Conservation (phyloP, 2,329 filamentous ascomycete species). For the Cladophialophora immunda region DNA sequence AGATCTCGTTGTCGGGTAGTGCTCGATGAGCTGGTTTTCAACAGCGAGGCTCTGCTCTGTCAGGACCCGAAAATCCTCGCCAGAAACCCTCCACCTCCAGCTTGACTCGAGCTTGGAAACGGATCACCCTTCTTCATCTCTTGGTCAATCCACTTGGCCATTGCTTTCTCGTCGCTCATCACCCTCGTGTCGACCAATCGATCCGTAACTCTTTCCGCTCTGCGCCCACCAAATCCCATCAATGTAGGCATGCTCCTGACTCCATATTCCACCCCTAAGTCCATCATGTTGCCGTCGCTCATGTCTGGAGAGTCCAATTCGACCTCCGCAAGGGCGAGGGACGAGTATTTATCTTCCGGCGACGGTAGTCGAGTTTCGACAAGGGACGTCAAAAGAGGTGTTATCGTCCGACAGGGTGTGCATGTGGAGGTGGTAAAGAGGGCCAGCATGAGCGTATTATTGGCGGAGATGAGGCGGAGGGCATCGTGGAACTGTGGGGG, state of each 20-base stretch:
- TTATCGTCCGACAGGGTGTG: slow-evolving; percentile 39
- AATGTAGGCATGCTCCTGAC: slow-evolving; percentile 41
- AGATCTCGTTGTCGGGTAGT: not conserved
- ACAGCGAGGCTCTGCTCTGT: not conserved
- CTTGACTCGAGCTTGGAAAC: slow-evolving; percentile 21
- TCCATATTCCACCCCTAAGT: slow-evolving; percentile 39
- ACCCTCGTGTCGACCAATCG: slow-evolving; percentile 38
- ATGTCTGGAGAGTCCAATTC: slow-evolving; percentile 44
- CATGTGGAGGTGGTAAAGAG: slow-evolving; percentile 40
- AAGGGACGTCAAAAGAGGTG: slow-evolving; percentile 37
- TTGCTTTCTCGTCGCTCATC: slow-evolving; percentile 31
- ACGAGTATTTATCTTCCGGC: slow-evolving; percentile 33
- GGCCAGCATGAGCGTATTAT: slow-evolving; percentile 37
- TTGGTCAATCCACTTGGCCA: slow-evolving; percentile 40
- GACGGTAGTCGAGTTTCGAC: slow-evolving; percentile 33
- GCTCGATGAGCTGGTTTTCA: not conserved
- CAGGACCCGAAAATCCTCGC: slow-evolving; percentile 35
- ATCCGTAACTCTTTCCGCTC: slow-evolving; percentile 40
- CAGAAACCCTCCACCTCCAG: slow-evolving; percentile 27
- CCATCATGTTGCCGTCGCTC: slow-evolving; percentile 40
- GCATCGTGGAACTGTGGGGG: slow-evolving; percentile 40
- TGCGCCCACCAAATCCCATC: slow-evolving; percentile 40
- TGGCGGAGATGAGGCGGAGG: slow-evolving; percentile 37
- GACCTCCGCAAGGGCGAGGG: slow-evolving; percentile 39
- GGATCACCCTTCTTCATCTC: slow-evolving; percentile 40